Percentiles rank a stretch among this genome's conserved stretches.
Evolutionary conservation across 176 grass and related monocot genomes (phyloP).

Genomic region (Oryza glumipatula): DNA sequence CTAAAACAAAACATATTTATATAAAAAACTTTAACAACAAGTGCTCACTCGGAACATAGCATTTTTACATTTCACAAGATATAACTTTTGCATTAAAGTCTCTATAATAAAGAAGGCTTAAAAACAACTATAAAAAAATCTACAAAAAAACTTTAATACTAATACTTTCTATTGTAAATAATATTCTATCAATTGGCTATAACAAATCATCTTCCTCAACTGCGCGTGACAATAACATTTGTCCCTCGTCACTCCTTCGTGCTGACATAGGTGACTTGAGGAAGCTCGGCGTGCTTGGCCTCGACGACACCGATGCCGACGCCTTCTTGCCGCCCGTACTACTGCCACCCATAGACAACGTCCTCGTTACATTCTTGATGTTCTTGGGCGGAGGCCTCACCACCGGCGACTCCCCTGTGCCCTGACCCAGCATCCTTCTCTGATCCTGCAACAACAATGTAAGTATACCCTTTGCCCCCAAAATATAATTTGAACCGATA

Average conservation of each 20-base stretch:
- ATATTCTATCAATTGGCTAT: neutral
- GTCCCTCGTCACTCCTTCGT: constrained; percentile 28
- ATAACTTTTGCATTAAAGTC: too few relatives aligned
- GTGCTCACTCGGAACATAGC: too few relatives aligned
- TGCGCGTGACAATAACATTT: neutral
- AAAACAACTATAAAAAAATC: too few relatives aligned
- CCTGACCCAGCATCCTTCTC: constrained; percentile 31
- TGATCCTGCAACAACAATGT: constrained; percentile 28
- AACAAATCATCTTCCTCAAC: neutral
- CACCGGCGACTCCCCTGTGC: constrained; percentile 37
- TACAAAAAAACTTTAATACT: neutral
- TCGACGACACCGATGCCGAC: neutral
- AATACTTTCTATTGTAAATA: neutral
- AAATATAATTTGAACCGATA: too few relatives aligned
- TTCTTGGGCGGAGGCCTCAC: constrained; percentile 32
- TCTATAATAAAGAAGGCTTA: too few relatives aligned
- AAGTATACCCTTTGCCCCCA: too few relatives aligned
- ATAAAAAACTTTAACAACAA: too few relatives aligned
- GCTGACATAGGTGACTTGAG: constrained; percentile 45
- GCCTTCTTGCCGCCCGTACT: neutral
- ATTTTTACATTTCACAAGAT: too few relatives aligned
- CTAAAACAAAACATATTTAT: too few relatives aligned
- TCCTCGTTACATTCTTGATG: constrained; percentile 56
- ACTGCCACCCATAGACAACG: constrained; percentile 42
- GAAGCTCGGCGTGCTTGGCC: constrained; percentile 47